Evolutionary conservation across 345 rosid species (phyloP).

Genomic region (Balakata baccata): DNA sequence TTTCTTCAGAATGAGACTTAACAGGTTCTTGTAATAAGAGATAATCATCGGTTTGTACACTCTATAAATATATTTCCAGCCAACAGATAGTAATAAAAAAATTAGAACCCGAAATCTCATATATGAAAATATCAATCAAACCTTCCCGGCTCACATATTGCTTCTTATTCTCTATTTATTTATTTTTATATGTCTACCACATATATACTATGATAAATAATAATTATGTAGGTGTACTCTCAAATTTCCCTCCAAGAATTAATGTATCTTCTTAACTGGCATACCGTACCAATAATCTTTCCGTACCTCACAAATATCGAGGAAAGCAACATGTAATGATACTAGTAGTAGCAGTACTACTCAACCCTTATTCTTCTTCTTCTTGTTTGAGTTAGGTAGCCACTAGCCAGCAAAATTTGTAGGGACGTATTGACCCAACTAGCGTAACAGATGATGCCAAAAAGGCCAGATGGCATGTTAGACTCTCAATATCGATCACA

Average conservation of each 20-base stretch:
- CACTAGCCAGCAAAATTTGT: not conserved
- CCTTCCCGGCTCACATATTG: too few species aligned
- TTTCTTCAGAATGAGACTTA: too few species aligned
- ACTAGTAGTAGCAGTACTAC: too few species aligned
- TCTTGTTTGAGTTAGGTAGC: too few species aligned
- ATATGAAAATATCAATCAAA: too few species aligned
- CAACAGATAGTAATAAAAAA: too few species aligned
- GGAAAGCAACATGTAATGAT: not conserved
- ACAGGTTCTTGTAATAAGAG: too few species aligned
- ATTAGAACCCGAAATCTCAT: too few species aligned
- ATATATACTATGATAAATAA: not conserved
- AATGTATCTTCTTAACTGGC: conserved; percentile 4
- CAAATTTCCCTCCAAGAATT: not conserved
- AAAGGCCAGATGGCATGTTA: conserved; percentile 14
- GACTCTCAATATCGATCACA: too few species aligned
- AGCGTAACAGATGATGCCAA: not conserved
- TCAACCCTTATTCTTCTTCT: not conserved
- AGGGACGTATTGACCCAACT: not conserved
- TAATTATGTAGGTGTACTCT: not conserved
- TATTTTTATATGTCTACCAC: not conserved
- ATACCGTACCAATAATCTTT: conserved; percentile 18
- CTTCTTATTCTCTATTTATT: conserved; percentile 1
- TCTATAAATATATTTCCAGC: too few species aligned
- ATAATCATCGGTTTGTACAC: too few species aligned
- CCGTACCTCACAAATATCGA: conserved; percentile 12